Percentiles rank a stretch among this genome's conserved stretches.
Conservation (phyloP, 441 rosid species). For the Erysimum cheiri region DNA sequence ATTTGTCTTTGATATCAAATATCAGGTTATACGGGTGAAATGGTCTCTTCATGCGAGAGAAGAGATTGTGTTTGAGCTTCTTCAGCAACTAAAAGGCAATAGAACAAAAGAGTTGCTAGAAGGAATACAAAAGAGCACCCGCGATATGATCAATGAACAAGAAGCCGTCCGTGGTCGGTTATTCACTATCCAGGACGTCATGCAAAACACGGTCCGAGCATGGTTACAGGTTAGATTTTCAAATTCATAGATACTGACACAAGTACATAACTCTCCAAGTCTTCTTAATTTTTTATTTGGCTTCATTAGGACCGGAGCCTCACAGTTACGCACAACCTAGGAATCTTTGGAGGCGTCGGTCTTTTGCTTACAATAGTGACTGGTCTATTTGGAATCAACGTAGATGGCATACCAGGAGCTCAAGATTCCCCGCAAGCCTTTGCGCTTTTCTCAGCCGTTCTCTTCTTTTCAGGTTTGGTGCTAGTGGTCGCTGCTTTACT, state of each 20-base stretch:
- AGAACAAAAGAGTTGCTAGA: constrained; percentile 49
- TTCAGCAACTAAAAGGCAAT: constrained; percentile 61
- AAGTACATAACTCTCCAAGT: constrained; percentile 6
- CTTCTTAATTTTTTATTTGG: neutral
- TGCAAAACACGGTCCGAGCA: constrained; percentile 70
- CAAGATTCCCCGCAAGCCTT: constrained; percentile 53
- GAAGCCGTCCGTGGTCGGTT: constrained; percentile 66
- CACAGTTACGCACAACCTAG: constrained; percentile 63
- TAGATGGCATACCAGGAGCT: constrained; percentile 70
- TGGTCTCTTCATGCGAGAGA: constrained; percentile 77
- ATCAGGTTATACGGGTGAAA: constrained; percentile 65
- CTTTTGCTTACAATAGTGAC: constrained; percentile 61
- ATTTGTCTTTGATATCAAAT: neutral
- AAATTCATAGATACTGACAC: constrained; percentile 7
- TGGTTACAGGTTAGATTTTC: constrained; percentile 64
- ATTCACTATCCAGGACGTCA: constrained; percentile 72
- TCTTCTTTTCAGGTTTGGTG: constrained; percentile 50
- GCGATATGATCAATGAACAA: constrained; percentile 67
- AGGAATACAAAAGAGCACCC: constrained; percentile 54
- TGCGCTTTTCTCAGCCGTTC: constrained; percentile 50
- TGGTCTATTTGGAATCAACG: constrained; percentile 67
- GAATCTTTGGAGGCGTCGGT: constrained; percentile 72
- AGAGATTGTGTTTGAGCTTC: constrained; percentile 70
- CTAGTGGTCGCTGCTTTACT: constrained; percentile 52
- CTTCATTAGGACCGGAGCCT: constrained; percentile 62